Evolutionary conservation across 2,329 filamentous ascomycete genomes (phyloP), one percentile per base, ranked within the genome.

Genomic region (Kalmusia sp.): DNA sequence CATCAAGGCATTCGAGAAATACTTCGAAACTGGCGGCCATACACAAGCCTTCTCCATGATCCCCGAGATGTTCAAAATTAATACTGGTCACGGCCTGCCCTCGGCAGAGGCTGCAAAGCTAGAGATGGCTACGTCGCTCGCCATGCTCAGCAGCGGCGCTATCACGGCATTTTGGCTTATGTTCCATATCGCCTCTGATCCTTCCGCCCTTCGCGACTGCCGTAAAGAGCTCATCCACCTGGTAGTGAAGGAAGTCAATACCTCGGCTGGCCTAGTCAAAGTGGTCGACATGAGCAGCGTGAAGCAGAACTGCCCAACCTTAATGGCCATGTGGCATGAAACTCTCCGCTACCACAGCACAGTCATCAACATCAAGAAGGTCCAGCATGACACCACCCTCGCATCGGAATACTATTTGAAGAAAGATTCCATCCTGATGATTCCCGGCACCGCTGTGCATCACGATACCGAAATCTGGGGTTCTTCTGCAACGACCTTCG

Each of bases 301-400:
- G 8, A 76, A 75, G 39, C 55, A 64, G 1, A 60, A 49, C 2
- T 80, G 76, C 54, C 73, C 75, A 2, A 65, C 77, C 0, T 54
- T 81, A 3, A 52, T 73, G 3, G 78, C 77, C 6, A 69, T 71
- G 2, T 73, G 76, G 34, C 71, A 80, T 43, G 79, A 81, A 55
- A 71, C 71, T 2, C 67, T 80, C 7, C 74, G 79, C 3, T 66
- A 68, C 41, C 64, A 71, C 38, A 71, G 70, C 21, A 74, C 74
- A 24, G 75, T 75, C 3, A 70, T 71, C 30, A 77, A 74, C 34
- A 59, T 67, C 38, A 70, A 76, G 14, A 52, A 71, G 37, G 74
- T 77, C 3, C 65, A 69, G 43, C 57, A 76, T 27, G 75, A 78
- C 41, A 70, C 65, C 1, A 48, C 68, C 3, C 62, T 78, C 1